These are phyloP conservation scores for Fraxinus platypoda DNA, from an alignment of 305 asterid species.

Conservation along the genomic window DNA sequence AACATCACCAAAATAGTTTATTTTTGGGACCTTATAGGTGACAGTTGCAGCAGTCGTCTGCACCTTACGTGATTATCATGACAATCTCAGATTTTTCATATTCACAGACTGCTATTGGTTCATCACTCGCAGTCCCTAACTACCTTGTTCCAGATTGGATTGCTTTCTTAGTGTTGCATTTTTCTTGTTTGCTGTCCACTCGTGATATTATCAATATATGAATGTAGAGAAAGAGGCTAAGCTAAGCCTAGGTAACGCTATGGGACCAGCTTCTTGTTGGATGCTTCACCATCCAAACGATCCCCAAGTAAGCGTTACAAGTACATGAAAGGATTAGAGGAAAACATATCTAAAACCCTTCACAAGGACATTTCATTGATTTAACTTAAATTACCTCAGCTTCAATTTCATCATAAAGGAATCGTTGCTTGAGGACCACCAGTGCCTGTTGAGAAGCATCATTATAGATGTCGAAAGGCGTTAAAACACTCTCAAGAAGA, in stretches of 20 bases:
- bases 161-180: neutral
- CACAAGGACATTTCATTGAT: constrained; percentile 3
- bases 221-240: neutral
- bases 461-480: constrained; percentile 95
- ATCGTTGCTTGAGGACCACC: constrained; percentile 91
- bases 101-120: neutral
- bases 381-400: constrained; percentile 74
- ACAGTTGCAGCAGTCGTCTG: neutral
- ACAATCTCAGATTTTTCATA: neutral
- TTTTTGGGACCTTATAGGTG: neutral
- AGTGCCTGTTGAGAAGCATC: constrained; percentile 98
- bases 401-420: constrained; percentile 96
- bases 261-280: neutral
- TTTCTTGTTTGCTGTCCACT: neutral
- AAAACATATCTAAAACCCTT: constrained; percentile 1
- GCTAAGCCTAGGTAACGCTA: neutral
- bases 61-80: neutral
- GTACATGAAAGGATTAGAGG: constrained; percentile 5
- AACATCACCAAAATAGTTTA: constrained; percentile 11
- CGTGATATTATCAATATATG: neutral
- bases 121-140: neutral
- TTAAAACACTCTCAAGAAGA: constrained; percentile 82
- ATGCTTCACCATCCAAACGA: constrained; percentile 10
- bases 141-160: neutral
- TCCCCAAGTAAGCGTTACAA: constrained; percentile 1